Percentiles rank a stretch among this genome's conserved stretches.
These are phyloP conservation scores for Thecaphora thlaspeos DNA, from an alignment of 1,284 basidiomycete species.

Conservation along the genomic window DNA sequence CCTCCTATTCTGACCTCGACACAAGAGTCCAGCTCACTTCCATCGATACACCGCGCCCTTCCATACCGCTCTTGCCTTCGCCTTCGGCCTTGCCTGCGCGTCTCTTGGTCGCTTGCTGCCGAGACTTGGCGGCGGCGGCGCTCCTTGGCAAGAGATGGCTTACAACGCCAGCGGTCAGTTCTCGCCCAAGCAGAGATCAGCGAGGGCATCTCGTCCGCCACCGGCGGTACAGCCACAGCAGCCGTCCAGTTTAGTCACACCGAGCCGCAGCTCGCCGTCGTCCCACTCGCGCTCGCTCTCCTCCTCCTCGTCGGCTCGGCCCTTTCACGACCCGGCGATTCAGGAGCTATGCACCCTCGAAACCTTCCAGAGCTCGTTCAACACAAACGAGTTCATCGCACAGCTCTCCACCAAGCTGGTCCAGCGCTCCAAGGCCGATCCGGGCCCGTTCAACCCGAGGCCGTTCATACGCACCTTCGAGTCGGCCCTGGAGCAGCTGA, in stretches of 20 bases:
- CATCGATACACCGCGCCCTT: no score
- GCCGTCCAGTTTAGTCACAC: background rate
- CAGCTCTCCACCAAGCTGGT: conserved; percentile 82
- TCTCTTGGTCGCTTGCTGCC: no score
- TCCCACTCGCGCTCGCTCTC: background rate
- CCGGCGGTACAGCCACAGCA: no score
- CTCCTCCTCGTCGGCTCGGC: conserved; percentile 18
- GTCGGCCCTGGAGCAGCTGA: conserved; percentile 79
- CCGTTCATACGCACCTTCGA: conserved; percentile 92
- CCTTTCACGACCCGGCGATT: conserved; percentile 63
- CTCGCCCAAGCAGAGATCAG: no score
- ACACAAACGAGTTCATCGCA: conserved; percentile 84
- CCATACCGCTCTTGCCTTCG: no score
- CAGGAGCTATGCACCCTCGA: conserved; percentile 68
- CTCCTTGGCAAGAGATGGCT: no score
- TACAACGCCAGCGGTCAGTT: no score
- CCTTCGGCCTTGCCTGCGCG: no score
- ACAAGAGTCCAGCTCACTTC: no score
- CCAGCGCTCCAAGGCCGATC: conserved; percentile 72
- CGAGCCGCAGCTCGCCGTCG: background rate
- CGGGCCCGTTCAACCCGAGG: conserved; percentile 86
- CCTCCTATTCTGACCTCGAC: no score
- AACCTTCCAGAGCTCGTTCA: conserved; percentile 76
- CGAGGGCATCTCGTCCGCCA: no score
- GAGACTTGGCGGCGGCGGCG: no score